Evolutionary conservation across 345 rosid genomes (phyloP), one percentile per base, ranked within the genome.

Genomic region (Aegle marmelos): DNA sequence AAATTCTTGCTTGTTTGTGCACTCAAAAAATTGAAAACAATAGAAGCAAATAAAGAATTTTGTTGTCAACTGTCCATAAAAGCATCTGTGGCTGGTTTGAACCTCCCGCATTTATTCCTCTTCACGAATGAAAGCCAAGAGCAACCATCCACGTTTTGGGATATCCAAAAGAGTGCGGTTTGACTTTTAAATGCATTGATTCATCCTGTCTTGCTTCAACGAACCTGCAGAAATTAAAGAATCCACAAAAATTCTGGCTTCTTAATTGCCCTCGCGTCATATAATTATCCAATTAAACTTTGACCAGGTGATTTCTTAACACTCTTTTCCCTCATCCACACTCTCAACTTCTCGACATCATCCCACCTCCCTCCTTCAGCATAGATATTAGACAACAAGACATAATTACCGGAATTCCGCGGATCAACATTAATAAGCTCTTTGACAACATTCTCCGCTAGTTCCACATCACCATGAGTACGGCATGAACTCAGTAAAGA

Each of bases 291-390:
- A 54, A 84, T 56, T 4, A 77, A 57, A 66, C 91, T 89, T 72
- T 77, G 84, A 56, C 91, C 94, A 19, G 81, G 63, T 13, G 78
- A 75, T 82, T 92, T 92, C 76, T 67, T 79, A 37, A 92, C 83
- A 31, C 77, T 75, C 54, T 69, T 87, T 75, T 79, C 87, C 84
- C 76, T 86, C 97, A 91, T 91, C 83, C 84, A 48, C 21, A 33
- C 73, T 81, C 93, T 79, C 2, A 89, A 79, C 67, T 82, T 83
- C 83, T 87, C 95, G 24, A 87, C 93, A 73, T 89, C 88, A 61
- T 86, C 86, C 97, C 97, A 92, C 70, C 85, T 90, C 73, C 86
- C 92, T 82, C 87, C 88, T 70, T 88, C 89, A 7, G 95, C 95
- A 82, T 91, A 90, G 25, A 88, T 82, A 79, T 92, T 91, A 24